Evolutionary conservation across 1,284 basidiomycete genomes (phyloP).

Genomic region (Ganoderma sinense): DNA sequence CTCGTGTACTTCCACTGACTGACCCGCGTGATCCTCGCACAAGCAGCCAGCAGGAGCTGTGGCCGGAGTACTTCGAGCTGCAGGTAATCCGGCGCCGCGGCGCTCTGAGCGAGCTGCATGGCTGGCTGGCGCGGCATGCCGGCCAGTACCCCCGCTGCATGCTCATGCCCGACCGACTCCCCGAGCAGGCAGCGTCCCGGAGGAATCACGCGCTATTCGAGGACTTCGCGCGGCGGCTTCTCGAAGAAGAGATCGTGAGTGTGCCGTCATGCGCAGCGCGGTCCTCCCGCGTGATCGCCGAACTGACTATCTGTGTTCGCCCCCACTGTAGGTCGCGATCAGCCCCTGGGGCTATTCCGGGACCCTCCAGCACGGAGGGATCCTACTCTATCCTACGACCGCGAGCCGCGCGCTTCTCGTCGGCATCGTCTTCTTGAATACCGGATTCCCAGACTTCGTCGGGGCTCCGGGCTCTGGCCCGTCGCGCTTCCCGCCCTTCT

Average conservation of each 20-base stretch:
- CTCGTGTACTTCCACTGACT: constrained; percentile 8
- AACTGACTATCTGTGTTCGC: constrained; percentile 5
- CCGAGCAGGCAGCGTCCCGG: constrained; percentile 53
- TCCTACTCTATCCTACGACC: constrained; percentile 64
- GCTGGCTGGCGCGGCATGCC: constrained; percentile 51
- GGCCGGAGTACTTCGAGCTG: constrained; percentile 61
- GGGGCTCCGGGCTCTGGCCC: constrained; percentile 16
- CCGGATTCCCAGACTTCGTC: constrained; percentile 62
- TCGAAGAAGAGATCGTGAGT: constrained; percentile 60
- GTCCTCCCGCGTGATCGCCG: neutral
- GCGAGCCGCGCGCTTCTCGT: constrained; percentile 63
- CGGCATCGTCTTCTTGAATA: constrained; percentile 61
- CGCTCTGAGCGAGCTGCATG: constrained; percentile 54
- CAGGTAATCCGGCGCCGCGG: constrained; percentile 51
- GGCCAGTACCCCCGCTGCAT: constrained; percentile 59
- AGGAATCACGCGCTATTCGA: constrained; percentile 63
- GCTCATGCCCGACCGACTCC: constrained; percentile 66
- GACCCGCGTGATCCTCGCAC: constrained; percentile 18
- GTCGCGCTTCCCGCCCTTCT: constrained; percentile 17
- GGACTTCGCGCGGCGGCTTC: constrained; percentile 57
- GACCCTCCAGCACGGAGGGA: constrained; percentile 55
- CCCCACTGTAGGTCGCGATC: constrained; percentile 54
- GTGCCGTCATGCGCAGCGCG: constrained; percentile 30
- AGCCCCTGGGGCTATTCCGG: constrained; percentile 58
- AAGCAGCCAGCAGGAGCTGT: constrained; percentile 47